Conservation (phyloP, 2,329 filamentous ascomycete species). For the Diplodia sapinea region DNA sequence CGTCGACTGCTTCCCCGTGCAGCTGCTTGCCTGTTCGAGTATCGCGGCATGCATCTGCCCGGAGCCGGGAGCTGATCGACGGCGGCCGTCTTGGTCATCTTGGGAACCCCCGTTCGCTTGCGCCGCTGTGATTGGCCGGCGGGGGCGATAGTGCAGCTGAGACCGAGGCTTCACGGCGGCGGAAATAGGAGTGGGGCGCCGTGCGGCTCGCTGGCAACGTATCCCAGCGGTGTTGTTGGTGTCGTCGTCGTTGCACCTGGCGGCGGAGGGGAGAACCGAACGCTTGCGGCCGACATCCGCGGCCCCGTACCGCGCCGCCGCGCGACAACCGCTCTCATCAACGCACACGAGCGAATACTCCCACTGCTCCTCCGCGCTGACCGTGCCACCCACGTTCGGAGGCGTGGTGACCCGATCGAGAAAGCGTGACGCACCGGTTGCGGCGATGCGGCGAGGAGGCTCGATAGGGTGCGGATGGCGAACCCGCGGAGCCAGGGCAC, state of each 20-base stretch:
- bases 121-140: constrained; percentile 13
- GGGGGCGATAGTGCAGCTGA: constrained; percentile 8
- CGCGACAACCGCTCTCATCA: constrained; percentile 3
- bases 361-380: not conserved
- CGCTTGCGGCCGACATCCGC: not conserved
- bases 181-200: constrained; percentile 30
- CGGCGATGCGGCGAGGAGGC: constrained; percentile 23
- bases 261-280: not conserved
- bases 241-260: not conserved
- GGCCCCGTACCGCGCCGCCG: constrained; percentile 10
- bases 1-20: constrained; percentile 17
- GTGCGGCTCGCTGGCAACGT: not conserved
- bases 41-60: constrained; percentile 24
- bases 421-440: constrained; percentile 24
- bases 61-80: constrained; percentile 19
- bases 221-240: not conserved
- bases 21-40: constrained; percentile 12
- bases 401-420: constrained; percentile 17
- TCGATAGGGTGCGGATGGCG: constrained; percentile 22
- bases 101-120: not conserved
- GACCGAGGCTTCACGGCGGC: constrained; percentile 13
- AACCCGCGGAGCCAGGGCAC: constrained; percentile 18
- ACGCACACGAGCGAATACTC: constrained; percentile 18
- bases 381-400: constrained; percentile 18
- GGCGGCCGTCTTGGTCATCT: constrained; percentile 6